Conservation (phyloP, 2,329 filamentous ascomycete species). For the Colletotrichum cordylinicola region DNA sequence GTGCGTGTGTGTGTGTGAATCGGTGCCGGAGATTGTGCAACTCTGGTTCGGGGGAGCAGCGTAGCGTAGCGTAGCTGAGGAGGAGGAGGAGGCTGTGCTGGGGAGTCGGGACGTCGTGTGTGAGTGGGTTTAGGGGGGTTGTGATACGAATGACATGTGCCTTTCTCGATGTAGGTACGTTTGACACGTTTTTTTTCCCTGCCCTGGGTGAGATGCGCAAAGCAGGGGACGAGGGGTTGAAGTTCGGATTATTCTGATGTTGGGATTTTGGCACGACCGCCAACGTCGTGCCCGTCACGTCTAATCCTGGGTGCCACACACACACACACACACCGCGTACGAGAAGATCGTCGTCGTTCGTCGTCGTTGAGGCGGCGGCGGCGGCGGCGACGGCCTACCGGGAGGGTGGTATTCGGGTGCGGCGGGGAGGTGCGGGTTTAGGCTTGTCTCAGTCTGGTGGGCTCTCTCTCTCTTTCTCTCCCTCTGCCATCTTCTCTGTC, state of each 20-base stretch:
- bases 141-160: not conserved
- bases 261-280: not conserved
- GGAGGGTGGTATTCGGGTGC: constrained; percentile 8
- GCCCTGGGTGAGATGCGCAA: not conserved
- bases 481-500: not conserved
- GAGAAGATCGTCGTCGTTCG: not conserved
- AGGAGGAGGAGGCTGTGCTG: not conserved
- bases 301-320: not conserved
- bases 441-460: constrained; percentile 16
- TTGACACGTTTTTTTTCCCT: not conserved
- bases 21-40: not conserved
- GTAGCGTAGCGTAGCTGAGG: not conserved
- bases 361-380: not conserved
- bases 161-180: not conserved
- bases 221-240: not conserved
- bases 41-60: not conserved
- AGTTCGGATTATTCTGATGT: not conserved
- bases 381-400: not conserved
- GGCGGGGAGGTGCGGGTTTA: not conserved
- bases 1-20: not conserved
- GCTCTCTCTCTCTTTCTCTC: not conserved
- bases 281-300: not conserved
- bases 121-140: not conserved
- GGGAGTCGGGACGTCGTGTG: not conserved
- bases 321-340: not conserved